Base-by-base conservation (phyloP, 148 eudicot species). In the Diospyros lotus region DNA sequence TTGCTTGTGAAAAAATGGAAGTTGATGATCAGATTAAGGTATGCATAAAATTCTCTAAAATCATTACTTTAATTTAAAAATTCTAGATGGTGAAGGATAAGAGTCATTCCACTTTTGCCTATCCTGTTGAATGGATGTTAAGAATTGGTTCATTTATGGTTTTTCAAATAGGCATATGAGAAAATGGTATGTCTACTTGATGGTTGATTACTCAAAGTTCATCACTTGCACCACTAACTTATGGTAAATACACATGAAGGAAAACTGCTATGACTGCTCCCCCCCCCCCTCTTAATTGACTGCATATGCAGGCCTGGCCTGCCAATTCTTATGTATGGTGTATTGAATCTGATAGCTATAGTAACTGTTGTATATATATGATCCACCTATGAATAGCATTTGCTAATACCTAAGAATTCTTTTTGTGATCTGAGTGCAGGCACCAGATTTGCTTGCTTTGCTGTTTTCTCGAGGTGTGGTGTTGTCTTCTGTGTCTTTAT, bases 11-110 rank as follows among this genome's bases (percentile, higher is more conserved):
- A 84, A 90, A 69, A 79, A 51, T 88, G 75, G 78, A 80, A 69
- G 82, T 92, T 77, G 89, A 90, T 80, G 89, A 90, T 73, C 74
- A 88, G 75, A 88, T 90, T 73, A 92, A 92, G 98, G 97, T 94
- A 82, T 58, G 6, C 28, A 82, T 67, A 44, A 15, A 9, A 14
- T 43, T 44, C 6, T 28, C 54, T 38, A 4, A 58, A 60, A 48
- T 38, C 58, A 60, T 60, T 61, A 46, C 53, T 61, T 62, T 50
- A 28, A 40, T 61, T 45, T 41, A 10, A 58, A 38, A 45, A 28
- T 28, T 48, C 46, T 46, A 41, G 17, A 73, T n/a, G 75, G 45
- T 28, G 45, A 73, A 73, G n/a, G 17, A 44, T 44, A 44, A 58
- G 54, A 14, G 43, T 10, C 5, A 18, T 41, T 56, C 74, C 65